phyloP scores from a whole-genome alignment of 805 yeast species.

The Blastobotrys peoriensis region DNA sequence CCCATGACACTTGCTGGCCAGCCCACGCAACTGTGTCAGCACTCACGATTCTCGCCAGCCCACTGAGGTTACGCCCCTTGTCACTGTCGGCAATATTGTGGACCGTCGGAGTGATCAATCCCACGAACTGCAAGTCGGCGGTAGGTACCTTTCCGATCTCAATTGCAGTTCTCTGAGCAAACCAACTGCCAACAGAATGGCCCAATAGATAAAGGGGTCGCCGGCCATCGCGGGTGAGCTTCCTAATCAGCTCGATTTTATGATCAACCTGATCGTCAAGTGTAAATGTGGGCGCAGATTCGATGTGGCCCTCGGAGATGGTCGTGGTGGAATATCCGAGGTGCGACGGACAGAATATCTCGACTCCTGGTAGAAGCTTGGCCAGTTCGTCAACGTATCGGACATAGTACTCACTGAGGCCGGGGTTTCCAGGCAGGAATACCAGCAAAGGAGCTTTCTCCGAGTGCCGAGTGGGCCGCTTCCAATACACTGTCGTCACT shows the following conservation, averaged over 20 bases:
- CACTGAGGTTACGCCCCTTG: slow-evolving; percentile 34
- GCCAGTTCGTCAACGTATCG: slow-evolving; percentile 46
- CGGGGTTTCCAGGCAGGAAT: slow-evolving; percentile 76
- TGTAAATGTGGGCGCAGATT: background rate
- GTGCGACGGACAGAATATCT: slow-evolving; percentile 57
- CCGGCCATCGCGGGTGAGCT: background rate
- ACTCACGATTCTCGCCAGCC: slow-evolving; percentile 6
- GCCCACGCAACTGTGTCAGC: slow-evolving; percentile 14
- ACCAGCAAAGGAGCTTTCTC: slow-evolving; percentile 38
- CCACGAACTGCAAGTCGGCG: slow-evolving; percentile 40
- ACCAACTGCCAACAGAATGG: slow-evolving; percentile 69
- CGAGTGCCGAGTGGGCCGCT: background rate
- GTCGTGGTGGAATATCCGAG: slow-evolving; percentile 42
- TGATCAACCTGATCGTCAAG: slow-evolving; percentile 1
- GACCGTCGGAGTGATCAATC: slow-evolving; percentile 67
- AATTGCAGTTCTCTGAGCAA: slow-evolving; percentile 48
- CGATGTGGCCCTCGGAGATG: background rate
- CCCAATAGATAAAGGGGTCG: slow-evolving; percentile 37
- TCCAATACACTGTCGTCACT: background rate
- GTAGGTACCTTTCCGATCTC: slow-evolving; percentile 20
- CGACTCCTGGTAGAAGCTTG: slow-evolving; percentile 38
- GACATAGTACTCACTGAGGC: slow-evolving; percentile 57
- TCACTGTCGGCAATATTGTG: slow-evolving; percentile 48
- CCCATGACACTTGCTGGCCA: slow-evolving; percentile 25
- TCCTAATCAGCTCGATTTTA: background rate